These are phyloP conservation scores for Fagus crenata DNA, from an alignment of 306 rosid species.

Conservation along the genomic window DNA sequence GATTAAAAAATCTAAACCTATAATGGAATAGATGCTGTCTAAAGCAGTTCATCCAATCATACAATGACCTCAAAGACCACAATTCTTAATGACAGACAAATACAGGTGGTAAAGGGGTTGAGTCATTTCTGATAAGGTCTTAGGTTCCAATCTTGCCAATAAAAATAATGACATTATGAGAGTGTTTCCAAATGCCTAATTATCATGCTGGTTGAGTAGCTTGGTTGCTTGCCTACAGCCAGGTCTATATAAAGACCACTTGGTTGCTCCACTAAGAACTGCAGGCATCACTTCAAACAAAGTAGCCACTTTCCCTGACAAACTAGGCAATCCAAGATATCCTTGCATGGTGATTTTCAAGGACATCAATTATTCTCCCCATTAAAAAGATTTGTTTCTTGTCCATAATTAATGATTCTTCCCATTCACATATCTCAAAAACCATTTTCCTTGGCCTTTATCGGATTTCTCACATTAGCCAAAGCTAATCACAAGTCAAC, in stretches of 20 bases:
- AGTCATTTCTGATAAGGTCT: not conserved
- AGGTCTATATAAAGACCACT: not conserved
- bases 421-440: too few species aligned
- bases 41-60: not conserved
- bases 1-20: not conserved
- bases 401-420: not conserved
- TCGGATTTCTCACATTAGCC: not conserved
- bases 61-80: not conserved
- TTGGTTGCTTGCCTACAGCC: not conserved
- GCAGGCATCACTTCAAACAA: not conserved
- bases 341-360: not conserved
- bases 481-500: not conserved
- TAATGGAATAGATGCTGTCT: not conserved
- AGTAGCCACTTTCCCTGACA: not conserved
- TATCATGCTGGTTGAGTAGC: not conserved
- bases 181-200: not conserved
- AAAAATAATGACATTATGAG: not conserved
- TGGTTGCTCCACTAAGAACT: not conserved
- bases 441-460: not conserved
- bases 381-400: not conserved
- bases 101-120: not conserved
- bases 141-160: not conserved
- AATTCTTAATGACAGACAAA: not conserved
- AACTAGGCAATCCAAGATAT: not conserved
- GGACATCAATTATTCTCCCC: not conserved